Conservation (phyloP, 768 basidiomycete genomes). For the Mycena leptocephala region DNA sequence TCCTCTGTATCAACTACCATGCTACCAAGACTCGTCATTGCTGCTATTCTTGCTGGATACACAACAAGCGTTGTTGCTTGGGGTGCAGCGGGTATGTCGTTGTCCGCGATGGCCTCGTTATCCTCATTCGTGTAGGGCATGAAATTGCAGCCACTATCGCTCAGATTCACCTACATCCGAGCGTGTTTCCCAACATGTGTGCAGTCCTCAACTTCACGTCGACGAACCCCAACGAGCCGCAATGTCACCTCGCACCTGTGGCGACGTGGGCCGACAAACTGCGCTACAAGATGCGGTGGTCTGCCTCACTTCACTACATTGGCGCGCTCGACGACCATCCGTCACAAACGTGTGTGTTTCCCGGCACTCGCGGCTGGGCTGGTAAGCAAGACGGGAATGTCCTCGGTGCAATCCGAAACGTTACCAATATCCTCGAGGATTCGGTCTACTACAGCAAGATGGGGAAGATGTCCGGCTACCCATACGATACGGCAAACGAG, state of each 20-base stretch:
- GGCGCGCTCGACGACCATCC: conserved; percentile 86
- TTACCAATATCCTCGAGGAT: conserved; percentile 73
- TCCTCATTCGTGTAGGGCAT: conserved; percentile 69
- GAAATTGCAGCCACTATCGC: conserved; percentile 96
- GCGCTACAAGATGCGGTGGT: conserved; percentile 79
- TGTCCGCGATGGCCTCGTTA: background rate
- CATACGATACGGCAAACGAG: conserved; percentile 70
- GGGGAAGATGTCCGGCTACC: conserved; percentile 39
- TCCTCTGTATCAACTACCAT: background rate
- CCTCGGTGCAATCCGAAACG: conserved; percentile 85
- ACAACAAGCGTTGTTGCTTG: conserved; percentile 48
- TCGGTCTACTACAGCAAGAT: conserved; percentile 23
- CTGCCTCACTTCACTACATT: conserved; percentile 83
- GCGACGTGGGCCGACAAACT: conserved; percentile 92
- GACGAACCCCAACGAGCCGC: conserved; percentile 52
- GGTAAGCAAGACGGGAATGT: conserved; percentile 74
- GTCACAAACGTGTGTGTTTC: conserved; percentile 81
- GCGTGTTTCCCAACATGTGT: conserved; percentile 77
- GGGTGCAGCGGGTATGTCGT: conserved; percentile 58
- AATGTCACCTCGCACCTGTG: conserved; percentile 87
- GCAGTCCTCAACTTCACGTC: conserved; percentile 74
- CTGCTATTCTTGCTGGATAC: conserved; percentile 18
- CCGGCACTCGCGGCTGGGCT: conserved; percentile 83
- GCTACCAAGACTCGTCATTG: conserved; percentile 5
- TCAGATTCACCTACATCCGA: conserved; percentile 90